phyloP scores from a whole-genome alignment of 2,329 filamentous ascomycete genomes.

The Fusarium zealandicum region DNA sequence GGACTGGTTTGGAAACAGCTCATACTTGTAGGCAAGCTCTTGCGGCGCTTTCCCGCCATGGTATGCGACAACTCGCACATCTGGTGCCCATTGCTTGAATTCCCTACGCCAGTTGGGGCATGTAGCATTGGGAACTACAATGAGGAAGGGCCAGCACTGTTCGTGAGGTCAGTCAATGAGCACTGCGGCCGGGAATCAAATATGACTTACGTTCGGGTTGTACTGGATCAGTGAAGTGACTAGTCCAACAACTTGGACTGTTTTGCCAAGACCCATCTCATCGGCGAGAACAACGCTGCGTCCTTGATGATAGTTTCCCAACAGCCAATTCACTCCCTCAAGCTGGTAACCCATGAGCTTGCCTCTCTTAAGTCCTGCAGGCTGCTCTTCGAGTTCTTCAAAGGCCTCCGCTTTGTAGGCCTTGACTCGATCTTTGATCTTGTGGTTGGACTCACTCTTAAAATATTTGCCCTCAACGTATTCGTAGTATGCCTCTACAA shows the following conservation, averaged over 20 bases:
- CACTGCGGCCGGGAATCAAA: background rate
- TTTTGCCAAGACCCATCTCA: constrained; percentile 98
- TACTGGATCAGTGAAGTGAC: constrained; percentile 76
- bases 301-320: constrained; percentile 83
- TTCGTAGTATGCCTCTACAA: constrained; percentile 83
- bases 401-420: constrained; percentile 73
- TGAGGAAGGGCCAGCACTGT: constrained; percentile 85
- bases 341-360: constrained; percentile 93
- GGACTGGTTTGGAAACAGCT: constrained; percentile 76
- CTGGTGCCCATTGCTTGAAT: constrained; percentile 91
- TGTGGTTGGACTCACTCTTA: constrained; percentile 58
- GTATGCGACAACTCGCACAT: constrained; percentile 87
- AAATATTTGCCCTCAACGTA: constrained; percentile 84
- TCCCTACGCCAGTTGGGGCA: constrained; percentile 98
- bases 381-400: constrained; percentile 74
- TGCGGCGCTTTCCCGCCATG: constrained; percentile 81
- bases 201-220: constrained; percentile 55
- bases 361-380: constrained; percentile 75
- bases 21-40: constrained; percentile 79
- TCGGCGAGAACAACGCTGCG: constrained; percentile 93
- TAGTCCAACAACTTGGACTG: constrained; percentile 87
- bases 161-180: too few relatives aligned
- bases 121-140: constrained; percentile 94
- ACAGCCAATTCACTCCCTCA: constrained; percentile 93
- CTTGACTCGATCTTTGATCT: constrained; percentile 72